Percentiles rank a stretch among this genome's conserved stretches.
These are phyloP conservation scores for Scalesia atractyloides DNA, from an alignment of 129 eudicot genomes.

Conservation along the genomic window DNA sequence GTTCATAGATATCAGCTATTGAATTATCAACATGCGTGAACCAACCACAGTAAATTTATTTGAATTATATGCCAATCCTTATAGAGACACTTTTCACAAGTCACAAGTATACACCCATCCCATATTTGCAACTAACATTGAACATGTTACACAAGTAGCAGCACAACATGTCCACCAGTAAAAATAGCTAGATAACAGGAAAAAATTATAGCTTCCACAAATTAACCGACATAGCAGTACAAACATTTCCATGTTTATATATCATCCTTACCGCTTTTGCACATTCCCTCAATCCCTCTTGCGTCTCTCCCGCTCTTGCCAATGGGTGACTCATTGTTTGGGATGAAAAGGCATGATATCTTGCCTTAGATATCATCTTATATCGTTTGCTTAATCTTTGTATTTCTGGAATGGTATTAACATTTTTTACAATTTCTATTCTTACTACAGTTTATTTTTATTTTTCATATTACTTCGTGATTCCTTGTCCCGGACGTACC, in stretches of 20 bases:
- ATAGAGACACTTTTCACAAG: background rate
- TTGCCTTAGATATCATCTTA: background rate
- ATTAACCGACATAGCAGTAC: constrained; percentile 6
- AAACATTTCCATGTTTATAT: constrained; percentile 14
- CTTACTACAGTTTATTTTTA: no score
- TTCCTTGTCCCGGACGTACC: no score
- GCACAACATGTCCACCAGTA: background rate
- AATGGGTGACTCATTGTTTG: background rate
- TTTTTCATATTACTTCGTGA: no score
- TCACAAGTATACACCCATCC: constrained; percentile 12
- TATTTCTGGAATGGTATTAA: no score
- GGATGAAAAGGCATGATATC: background rate
- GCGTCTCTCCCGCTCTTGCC: background rate
- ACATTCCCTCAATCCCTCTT: constrained; percentile 3
- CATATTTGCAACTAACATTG: background rate
- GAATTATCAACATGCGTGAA: background rate
- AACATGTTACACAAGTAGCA: background rate
- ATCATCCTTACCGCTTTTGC: background rate
- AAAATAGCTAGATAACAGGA: constrained; percentile 4
- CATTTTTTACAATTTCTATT: no score
- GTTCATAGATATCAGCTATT: background rate
- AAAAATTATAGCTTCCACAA: background rate
- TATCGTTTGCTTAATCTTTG: no score
- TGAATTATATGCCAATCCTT: background rate
- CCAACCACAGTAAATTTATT: background rate